phyloP scores from a whole-genome alignment of 208 protist species.

The Trypanosoma vivax region DNA sequence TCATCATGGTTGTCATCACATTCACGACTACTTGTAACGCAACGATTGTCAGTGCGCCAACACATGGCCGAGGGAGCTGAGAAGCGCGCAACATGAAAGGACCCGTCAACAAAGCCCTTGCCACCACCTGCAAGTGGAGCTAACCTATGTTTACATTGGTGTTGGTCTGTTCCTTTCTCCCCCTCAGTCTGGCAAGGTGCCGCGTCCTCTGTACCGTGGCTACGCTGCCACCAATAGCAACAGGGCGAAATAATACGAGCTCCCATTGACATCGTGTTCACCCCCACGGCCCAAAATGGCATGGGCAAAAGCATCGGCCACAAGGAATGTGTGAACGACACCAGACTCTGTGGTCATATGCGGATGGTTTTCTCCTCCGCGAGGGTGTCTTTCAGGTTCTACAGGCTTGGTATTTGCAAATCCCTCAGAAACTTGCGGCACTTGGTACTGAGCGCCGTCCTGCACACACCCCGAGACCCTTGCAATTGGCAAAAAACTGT shows the following conservation, averaged over 20 bases:
- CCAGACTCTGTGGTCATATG: no score
- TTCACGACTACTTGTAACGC: background rate
- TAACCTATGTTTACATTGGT: background rate
- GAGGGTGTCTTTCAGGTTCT: no score
- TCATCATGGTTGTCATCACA: background rate
- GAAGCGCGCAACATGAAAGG: conserved; percentile 64
- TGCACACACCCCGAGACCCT: conserved; percentile 17
- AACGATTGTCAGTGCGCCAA: conserved; percentile 40
- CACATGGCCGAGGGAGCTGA: conserved; percentile 53
- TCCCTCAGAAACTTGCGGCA: background rate
- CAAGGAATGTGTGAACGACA: conserved; percentile 47
- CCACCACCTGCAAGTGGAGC: conserved; percentile 32
- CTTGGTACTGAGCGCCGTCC: background rate
- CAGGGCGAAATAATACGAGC: conserved; percentile 17
- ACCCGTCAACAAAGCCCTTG: conserved; percentile 61
- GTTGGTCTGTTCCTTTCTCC: background rate
- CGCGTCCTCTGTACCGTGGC: background rate
- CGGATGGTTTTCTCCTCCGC: no score
- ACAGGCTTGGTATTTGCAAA: no score
- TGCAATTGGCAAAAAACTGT: conserved; percentile 7
- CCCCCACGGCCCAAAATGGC: conserved; percentile 58
- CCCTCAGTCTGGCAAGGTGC: background rate
- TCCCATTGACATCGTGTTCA: conserved; percentile 12
- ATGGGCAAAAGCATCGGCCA: conserved; percentile 38
- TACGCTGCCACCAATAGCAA: conserved; percentile 6